Percentiles rank a stretch among this genome's conserved stretches.
Conservation (phyloP, 176 grass and related monocot genomes). For the maize (Zea mays) region Zm-B73-REFERENCE-NAM-5.0 NC_050102.1:165183501-165184000, state of each 20-base stretch:
- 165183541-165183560: slow-evolving; percentile 60
- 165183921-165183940: slow-evolving; percentile 43
- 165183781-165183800: slow-evolving; percentile 59
- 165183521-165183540: slow-evolving; percentile 46
- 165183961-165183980: slow-evolving; percentile 33
- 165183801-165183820: slow-evolving; percentile 43
- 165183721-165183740: slow-evolving; percentile 56
- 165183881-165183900: slow-evolving; percentile 30
- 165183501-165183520: slow-evolving; percentile 54
- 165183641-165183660: slow-evolving; percentile 56
- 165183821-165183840: slow-evolving; percentile 43
- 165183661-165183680: slow-evolving; percentile 61
- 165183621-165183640: slow-evolving; percentile 55
- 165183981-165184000: slow-evolving; percentile 36
- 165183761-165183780: slow-evolving; percentile 56
- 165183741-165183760: slow-evolving; percentile 46
- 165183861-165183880: slow-evolving; percentile 40
- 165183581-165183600: slow-evolving; percentile 37
- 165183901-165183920: slow-evolving; percentile 42
- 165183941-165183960: slow-evolving; percentile 37
- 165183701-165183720: slow-evolving; percentile 55
- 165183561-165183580: slow-evolving; percentile 47
- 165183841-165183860: slow-evolving; percentile 36
- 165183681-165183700: slow-evolving; percentile 46
- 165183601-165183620: slow-evolving; percentile 52